Evolutionary conservation across 2,329 filamentous ascomycete genomes (phyloP).

Genomic region (Fusarium albosuccineum): DNA sequence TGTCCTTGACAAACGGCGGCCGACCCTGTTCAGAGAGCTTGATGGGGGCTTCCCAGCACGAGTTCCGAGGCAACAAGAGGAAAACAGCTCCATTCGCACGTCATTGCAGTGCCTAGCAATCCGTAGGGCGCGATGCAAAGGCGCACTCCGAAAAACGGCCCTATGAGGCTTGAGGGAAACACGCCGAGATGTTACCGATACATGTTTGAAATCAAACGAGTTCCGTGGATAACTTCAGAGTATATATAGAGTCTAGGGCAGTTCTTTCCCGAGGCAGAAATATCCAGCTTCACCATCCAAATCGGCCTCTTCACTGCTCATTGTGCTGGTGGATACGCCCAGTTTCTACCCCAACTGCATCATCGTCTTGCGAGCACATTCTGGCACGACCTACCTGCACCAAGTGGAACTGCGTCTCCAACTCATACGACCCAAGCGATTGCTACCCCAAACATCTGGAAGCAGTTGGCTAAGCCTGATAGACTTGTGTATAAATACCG

Average conservation of each 20-base stretch:
- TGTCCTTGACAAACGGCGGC: not conserved
- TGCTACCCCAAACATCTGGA: not conserved
- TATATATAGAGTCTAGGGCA: not conserved
- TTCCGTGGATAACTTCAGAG: not conserved
- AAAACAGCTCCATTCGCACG: constrained; percentile 13
- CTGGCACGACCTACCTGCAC: constrained; percentile 2
- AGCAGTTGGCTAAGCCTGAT: not conserved
- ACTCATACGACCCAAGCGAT: constrained; percentile 5
- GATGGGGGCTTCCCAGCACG: constrained; percentile 1
- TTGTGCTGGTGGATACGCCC: not conserved
- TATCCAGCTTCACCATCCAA: not conserved
- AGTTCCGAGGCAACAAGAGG: not conserved
- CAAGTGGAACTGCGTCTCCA: constrained; percentile 11
- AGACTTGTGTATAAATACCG: constrained; percentile 21
- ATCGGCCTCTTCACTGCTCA: not conserved
- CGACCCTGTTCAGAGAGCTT: not conserved
- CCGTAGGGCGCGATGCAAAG: not conserved
- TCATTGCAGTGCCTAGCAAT: constrained; percentile 21
- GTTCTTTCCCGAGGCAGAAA: not conserved
- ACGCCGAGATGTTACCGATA: constrained; percentile 2
- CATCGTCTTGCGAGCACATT: not conserved
- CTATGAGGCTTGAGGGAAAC: not conserved
- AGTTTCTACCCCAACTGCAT: constrained; percentile 1
- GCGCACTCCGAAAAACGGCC: not conserved
- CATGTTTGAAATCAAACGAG: not conserved